Evolutionary conservation across 257 asterid species (phyloP), one percentile per base, ranked within the genome.

Genomic region (Henckelia pumila): DNA sequence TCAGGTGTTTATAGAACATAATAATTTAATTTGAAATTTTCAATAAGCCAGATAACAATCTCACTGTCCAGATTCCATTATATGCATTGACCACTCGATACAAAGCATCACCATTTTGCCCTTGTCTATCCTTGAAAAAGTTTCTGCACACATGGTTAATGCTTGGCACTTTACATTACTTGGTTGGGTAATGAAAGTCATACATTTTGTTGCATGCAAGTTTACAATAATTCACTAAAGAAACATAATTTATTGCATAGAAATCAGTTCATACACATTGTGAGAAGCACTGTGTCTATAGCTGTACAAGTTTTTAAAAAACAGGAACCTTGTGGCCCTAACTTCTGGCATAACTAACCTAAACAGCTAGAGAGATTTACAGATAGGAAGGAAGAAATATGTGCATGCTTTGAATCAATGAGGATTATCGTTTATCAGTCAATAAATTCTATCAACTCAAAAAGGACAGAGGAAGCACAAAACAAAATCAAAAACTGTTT

Each of bases 301-400:
- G 69, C 88, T 88, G 86, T 88, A 88, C 94, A 90, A 55, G 62
- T 82, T 77, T 9, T 75, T 28, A 28, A 78, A 70, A 79, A 49
- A 28, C 25, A 16, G 9, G 16, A 59, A 59, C 64, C 64, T 17
- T 6, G 30, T 59, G 64, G 64, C 30, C 19, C 64, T 28, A 17
- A 59, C 44, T 28, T 59, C 64, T 59, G 73, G 78, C 65, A 78
- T 77, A 74, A 79, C 80, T 84, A 82, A 80, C 83, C 83, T 69
- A 80, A 75, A 65, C 73, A 70, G 75, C 83, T 81, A 79, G 76
- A 62, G 72, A 77, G 68, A 65, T 66, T 61, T 68, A 61, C 71
- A 70, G 65, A 71, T 55, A 56, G 66, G 71, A 6, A 66, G 64
- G 64, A 68, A 64, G 59, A 64, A 69, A 71, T 73, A 73, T 64